Base-by-base conservation (phyloP, 306 rosid species). In the Cucumis sativus region DNA sequence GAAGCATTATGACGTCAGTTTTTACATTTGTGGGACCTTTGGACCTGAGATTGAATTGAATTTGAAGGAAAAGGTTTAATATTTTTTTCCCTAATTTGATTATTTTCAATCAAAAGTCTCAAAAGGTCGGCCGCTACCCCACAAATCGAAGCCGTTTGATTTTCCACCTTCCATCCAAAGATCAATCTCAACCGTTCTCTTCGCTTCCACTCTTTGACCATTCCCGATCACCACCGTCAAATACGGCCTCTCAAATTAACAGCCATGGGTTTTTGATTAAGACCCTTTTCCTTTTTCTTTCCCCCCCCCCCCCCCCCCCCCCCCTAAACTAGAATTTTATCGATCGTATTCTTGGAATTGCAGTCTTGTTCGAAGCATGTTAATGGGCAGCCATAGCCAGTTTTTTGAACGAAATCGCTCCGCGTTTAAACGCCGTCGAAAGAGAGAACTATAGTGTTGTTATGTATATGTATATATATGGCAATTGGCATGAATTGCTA, bases 391-490 rank as follows among this genome's bases (percentile, higher is more conserved):
- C 37, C 60, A 59, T 6, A 45, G 28, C 71, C 64, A 56, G 51
- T 28, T 28, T 12, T 56, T 35, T 14, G 15, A 17, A 25, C 30
- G 37, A 49, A 77, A 66, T 35, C 76, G 83, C 59, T 81, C 81
- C 80, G 80, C 41, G 71, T 84, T 69, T 86, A 82, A 64, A 84
- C 71, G 75, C 45, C 17, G 45, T 25, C 57, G 65, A 21, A 58
- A 23, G 17, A 15, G 80, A 3, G 71, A 84, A 90, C 84, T 78
- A 79, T 88, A 84, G 87, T 87, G 84, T 89, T 3, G 8, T 45
- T 45, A 11, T 45, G 15, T 45, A 84, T 83, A 85, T 15, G 40
- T 43, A 43, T 30, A 62, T 28, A 30, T 25, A 69, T 81, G 76
- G 64, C 67, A 78, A 47, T 47, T 47, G 54, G 6, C 54, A 47